These are phyloP conservation scores for Chaetomiaceae sp. DNA, from an alignment of 2,329 filamentous ascomycete genomes.

Conservation along the genomic window DNA sequence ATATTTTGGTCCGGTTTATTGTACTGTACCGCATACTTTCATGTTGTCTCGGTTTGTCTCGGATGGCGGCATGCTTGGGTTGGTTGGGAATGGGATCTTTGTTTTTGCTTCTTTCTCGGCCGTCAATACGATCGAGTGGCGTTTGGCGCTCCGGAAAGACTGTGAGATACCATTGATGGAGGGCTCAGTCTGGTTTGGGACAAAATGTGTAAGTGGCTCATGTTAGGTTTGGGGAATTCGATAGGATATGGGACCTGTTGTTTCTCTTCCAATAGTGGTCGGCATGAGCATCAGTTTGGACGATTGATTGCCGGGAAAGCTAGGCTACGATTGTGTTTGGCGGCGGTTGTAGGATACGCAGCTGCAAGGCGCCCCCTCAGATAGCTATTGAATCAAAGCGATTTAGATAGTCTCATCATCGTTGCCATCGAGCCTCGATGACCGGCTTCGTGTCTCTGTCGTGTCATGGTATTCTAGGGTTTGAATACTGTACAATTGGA, in stretches of 20 bases:
- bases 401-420: neutral
- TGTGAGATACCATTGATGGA: conserved; percentile 24
- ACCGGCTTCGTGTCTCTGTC: no score
- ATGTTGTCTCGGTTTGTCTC: neutral
- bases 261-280: neutral
- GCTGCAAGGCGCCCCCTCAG: neutral
- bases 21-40: conserved; percentile 13
- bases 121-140: conserved; percentile 22
- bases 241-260: neutral
- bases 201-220: conserved; percentile 1
- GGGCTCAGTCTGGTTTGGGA: conserved; percentile 9
- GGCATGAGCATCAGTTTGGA: neutral
- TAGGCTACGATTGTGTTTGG: neutral
- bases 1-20: conserved; percentile 3
- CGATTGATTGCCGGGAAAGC: neutral
- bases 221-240: neutral
- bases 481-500: no score
- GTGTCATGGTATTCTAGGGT: no score
- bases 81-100: conserved; percentile 6
- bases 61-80: conserved; percentile 5
- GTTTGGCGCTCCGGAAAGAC: conserved; percentile 25
- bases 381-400: conserved; percentile 9
- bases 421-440: no score
- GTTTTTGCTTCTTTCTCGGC: conserved; percentile 12
- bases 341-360: conserved; percentile 12